Evolutionary conservation across 108 stramenopile species (phyloP).

Genomic region (Stephanodiscus triporus): DNA sequence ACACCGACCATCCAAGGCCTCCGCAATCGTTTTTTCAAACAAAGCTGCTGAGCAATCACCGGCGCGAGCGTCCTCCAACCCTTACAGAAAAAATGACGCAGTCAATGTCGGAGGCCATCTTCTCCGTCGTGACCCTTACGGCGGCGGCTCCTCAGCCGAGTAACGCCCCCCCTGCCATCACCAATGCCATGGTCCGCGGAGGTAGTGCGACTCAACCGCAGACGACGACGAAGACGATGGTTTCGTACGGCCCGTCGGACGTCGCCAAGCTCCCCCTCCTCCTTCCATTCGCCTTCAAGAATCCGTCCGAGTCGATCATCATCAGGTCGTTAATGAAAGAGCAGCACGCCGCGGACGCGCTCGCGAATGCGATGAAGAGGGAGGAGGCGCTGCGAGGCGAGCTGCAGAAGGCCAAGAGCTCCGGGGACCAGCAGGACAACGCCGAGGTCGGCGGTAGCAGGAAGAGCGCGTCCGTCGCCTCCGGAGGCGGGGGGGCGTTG

Average conservation of each 20-base stretch:
- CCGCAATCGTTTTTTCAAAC: no score
- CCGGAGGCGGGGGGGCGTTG: neutral
- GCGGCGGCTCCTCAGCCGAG: neutral
- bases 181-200: neutral
- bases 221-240: neutral
- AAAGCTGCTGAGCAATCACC: neutral
- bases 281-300: neutral
- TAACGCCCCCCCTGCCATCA: neutral
- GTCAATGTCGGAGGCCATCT: no score
- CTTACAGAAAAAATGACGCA: neutral
- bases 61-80: neutral
- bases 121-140: no score
- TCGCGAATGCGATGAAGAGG: neutral
- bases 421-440: neutral
- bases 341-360: neutral
- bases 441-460: neutral
- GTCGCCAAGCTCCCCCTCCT: conserved; percentile 8
- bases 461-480: neutral
- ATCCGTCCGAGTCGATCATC: conserved; percentile 1
- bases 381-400: conserved; percentile 19
- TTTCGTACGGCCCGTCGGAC: neutral
- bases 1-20: no score
- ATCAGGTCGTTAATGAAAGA: conserved; percentile 15
- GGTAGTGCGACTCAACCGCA: neutral
- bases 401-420: conserved; percentile 17